phyloP scores from a whole-genome alignment of 371 early-diverging fungal genomes.

The Batkoa obscura region DNA sequence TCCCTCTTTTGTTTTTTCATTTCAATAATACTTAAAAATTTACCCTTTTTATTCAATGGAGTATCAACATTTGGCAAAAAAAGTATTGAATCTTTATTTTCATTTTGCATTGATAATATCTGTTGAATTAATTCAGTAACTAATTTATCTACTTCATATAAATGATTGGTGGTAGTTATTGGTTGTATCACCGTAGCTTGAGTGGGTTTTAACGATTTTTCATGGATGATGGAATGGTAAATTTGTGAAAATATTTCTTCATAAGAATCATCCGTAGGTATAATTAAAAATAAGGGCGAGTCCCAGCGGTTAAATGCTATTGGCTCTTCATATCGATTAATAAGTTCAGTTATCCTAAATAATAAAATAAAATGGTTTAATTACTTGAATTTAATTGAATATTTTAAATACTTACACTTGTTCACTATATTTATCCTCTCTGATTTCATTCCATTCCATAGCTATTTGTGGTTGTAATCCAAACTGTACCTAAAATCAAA shows the following conservation, averaged over 20 bases:
- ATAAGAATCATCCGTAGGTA: slow-evolving; percentile 54
- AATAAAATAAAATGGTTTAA: no score
- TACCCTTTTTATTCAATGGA: slow-evolving; percentile 44
- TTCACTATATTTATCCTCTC: slow-evolving; percentile 27
- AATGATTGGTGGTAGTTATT: slow-evolving; percentile 72
- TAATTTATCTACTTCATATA: slow-evolving; percentile 70
- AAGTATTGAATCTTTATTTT: slow-evolving; percentile 18
- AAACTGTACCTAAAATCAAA: slow-evolving; percentile 32
- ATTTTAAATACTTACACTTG: slow-evolving; percentile 18
- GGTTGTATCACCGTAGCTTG: slow-evolving; percentile 72
- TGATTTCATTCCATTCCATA: slow-evolving; percentile 36
- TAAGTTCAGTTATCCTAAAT: slow-evolving; percentile 60
- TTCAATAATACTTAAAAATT: slow-evolving; percentile 56
- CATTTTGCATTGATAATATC: slow-evolving; percentile 54
- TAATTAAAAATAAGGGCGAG: slow-evolving; percentile 71
- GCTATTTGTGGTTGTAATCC: slow-evolving; percentile 42
- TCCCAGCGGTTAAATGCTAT: slow-evolving; percentile 83
- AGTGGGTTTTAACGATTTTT: slow-evolving; percentile 65
- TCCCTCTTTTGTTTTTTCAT: slow-evolving; percentile 61
- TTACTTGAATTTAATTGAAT: neutral
- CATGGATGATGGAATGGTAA: slow-evolving; percentile 54
- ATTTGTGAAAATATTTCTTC: slow-evolving; percentile 25
- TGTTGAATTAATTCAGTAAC: slow-evolving; percentile 60
- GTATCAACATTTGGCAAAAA: neutral
- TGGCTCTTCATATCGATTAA: slow-evolving; percentile 89